Evolutionary conservation across 2,329 filamentous ascomycete species (phyloP).

Genomic region (Fusarium nanum): DNA sequence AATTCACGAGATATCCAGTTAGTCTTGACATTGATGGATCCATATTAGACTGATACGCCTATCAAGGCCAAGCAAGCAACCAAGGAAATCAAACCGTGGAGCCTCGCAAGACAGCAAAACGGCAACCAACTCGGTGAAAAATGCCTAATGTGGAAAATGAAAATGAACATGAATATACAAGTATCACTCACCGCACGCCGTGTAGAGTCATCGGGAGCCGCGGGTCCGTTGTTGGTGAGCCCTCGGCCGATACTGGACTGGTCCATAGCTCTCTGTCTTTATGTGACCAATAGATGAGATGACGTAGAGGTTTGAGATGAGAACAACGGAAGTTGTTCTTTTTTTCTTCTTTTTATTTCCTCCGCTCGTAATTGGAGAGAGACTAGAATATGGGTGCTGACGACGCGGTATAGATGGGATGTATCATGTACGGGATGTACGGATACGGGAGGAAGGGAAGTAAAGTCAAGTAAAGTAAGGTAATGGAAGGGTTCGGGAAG

Average conservation of each 20-base stretch:
- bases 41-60: background rate
- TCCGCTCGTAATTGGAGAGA: background rate
- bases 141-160: constrained; percentile 16
- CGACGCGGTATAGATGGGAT: background rate
- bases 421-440: constrained; percentile 9
- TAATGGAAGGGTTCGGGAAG: constrained; percentile 14
- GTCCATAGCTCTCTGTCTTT: constrained; percentile 28
- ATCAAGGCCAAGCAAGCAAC: background rate
- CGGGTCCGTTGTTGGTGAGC: constrained; percentile 39
- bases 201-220: constrained; percentile 52
- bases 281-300: background rate
- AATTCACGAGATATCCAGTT: constrained; percentile 6
- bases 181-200: constrained; percentile 53
- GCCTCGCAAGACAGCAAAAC: background rate
- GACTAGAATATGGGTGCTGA: constrained; percentile 5
- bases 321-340: background rate
- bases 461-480: constrained; percentile 2
- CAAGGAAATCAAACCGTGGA: background rate
- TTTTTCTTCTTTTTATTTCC: background rate
- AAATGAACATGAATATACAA: background rate
- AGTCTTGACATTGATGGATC: background rate
- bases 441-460: constrained; percentile 4
- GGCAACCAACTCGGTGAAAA: background rate
- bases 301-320: background rate
- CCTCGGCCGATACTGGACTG: constrained; percentile 26